These are phyloP conservation scores for Colletotrichum sp. DNA, from an alignment of 2,329 filamentous ascomycete genomes.

Conservation along the genomic window DNA sequence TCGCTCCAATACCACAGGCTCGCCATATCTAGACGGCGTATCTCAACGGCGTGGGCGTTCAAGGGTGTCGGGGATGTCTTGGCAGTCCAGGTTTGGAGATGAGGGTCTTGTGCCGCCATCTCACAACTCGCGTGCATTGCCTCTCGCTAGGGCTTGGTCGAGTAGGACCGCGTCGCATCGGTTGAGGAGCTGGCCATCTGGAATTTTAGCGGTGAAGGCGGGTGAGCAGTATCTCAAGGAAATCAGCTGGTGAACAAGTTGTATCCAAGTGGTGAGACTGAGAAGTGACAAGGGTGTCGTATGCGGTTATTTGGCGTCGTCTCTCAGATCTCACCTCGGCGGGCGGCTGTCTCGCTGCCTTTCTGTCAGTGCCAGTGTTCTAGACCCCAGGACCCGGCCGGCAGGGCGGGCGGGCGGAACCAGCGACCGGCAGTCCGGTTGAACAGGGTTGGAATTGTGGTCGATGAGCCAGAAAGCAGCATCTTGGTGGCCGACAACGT, in stretches of 20 bases:
- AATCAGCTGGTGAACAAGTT: background rate
- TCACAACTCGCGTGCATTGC: conserved; percentile 15
- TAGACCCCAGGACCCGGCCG: background rate
- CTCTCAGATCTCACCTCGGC: background rate
- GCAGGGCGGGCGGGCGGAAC: background rate
- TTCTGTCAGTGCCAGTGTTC: background rate
- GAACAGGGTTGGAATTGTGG: background rate
- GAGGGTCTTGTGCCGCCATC: conserved; percentile 13
- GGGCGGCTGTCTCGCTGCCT: background rate
- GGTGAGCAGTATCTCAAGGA: background rate
- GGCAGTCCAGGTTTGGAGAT: conserved; percentile 8
- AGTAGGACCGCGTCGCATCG: background rate
- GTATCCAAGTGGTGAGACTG: conserved; percentile 11
- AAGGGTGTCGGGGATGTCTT: background rate
- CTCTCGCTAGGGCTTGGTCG: background rate
- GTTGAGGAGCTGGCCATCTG: background rate
- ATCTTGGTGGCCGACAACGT: background rate
- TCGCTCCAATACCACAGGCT: background rate
- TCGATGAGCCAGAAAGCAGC: background rate
- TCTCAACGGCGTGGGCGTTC: background rate
- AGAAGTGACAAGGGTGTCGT: background rate
- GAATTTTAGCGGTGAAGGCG: conserved; percentile 7
- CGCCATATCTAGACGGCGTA: background rate
- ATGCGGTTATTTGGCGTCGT: background rate
- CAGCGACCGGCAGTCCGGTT: background rate